phyloP scores from a whole-genome alignment of 192 early-diverging fungal genomes.

The Coemansia reversa region DNA sequence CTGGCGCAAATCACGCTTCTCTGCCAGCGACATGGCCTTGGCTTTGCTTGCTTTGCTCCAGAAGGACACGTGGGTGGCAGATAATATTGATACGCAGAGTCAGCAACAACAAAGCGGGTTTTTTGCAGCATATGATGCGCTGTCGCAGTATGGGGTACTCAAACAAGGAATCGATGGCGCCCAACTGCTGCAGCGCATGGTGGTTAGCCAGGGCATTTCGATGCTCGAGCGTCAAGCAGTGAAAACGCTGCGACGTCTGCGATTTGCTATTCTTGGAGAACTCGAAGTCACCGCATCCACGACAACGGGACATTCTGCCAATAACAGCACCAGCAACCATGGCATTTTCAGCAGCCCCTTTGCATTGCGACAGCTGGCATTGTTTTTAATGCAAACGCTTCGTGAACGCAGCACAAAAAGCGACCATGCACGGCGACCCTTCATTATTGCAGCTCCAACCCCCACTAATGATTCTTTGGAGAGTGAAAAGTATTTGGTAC shows the following conservation, averaged over 20 bases:
- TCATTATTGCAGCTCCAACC: slow-evolving; percentile 80
- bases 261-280: slow-evolving; percentile 70
- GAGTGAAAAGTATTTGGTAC: slow-evolving; percentile 63
- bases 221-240: slow-evolving; percentile 81
- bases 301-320: not conserved
- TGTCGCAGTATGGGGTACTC: slow-evolving; percentile 49
- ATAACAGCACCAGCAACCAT: not conserved
- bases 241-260: slow-evolving; percentile 71
- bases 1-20: slow-evolving; percentile 60
- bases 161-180: slow-evolving; percentile 67
- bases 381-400: slow-evolving; percentile 77
- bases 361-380: slow-evolving; percentile 72
- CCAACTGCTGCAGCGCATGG: slow-evolving; percentile 70
- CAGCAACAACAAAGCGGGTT: slow-evolving; percentile 62
- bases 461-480: slow-evolving; percentile 44
- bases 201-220: slow-evolving; percentile 74
- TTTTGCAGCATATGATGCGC: slow-evolving; percentile 86
- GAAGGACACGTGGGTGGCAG: not conserved
- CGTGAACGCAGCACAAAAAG: slow-evolving; percentile 23
- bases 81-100: not conserved
- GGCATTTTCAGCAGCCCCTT: slow-evolving; percentile 60
- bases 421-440: slow-evolving; percentile 56
- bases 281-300: slow-evolving; percentile 28
- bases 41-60: slow-evolving; percentile 71
- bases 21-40: slow-evolving; percentile 81